Evolutionary conservation across 2,329 filamentous ascomycete species (phyloP), one percentile per base, ranked within the genome.

Genomic region (Stagonosporopsis tanaceti): DNA sequence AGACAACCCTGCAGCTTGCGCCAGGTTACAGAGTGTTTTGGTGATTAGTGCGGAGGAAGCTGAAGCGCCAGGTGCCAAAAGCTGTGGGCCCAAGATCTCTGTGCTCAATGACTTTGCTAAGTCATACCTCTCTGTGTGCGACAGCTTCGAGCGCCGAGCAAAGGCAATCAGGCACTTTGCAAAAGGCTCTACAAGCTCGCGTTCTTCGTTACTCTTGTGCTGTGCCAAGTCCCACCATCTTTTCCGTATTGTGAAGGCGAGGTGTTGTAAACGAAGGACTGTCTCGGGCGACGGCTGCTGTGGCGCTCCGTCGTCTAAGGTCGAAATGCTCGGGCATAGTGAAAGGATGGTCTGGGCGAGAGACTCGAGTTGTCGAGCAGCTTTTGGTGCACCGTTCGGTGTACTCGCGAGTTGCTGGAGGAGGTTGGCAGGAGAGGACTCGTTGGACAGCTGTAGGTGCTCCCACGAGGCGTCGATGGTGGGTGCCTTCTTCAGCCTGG

Each of bases 101-200:
- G 47, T 48, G 50, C 68, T 73, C 15, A 70, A 50, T 8, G 66
- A 63, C 41, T 71, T 67, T 2, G 71, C 78, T 11, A 77, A 63
- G 3, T 78, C 75, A 57, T 82, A 84, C 11, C 75, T 77, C 6
- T 76, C 67, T 2, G 57, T 55, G 0, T 77, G 61, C 0, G 71
- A 67, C 0, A 76, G 58, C 4, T 75, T 70, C 8, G 74, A 78
- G 50, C 89, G 82, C 53, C 88, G 81, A 15, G 80, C 76, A 63
- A 88, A 90, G 1, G 89, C 84, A 9, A 81, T 78, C 17, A 90
- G 65, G 61, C 87, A 92, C 48, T 84, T 85, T 0, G 83, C 81
- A 46, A 91, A 83, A 0, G 89, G 89, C 1, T 85, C 80, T n/a
- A 89, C 68, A 6, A 93, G 74, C 14, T 92, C 89, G 54, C 86